A percentile compares a stretch with the other conserved stretches of the same genome.
Conservation (phyloP, 805 yeast genomes). For the Osmozyma mogii region DNA sequence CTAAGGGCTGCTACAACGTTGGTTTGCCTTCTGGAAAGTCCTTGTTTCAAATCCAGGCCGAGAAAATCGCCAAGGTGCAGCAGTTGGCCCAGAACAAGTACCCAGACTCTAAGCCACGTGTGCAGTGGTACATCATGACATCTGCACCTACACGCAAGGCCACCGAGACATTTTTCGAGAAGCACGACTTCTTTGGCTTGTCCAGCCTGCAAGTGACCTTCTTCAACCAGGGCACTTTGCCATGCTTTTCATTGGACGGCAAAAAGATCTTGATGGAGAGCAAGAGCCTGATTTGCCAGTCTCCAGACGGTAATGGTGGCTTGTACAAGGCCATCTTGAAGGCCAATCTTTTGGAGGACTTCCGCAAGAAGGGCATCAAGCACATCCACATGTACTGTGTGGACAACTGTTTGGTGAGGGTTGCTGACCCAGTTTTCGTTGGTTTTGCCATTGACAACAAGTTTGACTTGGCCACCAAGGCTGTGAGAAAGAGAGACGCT, state of each 20-base stretch:
- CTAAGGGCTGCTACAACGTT: constrained; percentile 92
- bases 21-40: constrained; percentile 79
- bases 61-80: constrained; percentile 63
- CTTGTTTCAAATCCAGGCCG: constrained; percentile 89
- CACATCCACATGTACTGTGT: constrained; percentile 97
- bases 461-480: constrained; percentile 83
- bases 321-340: constrained; percentile 73
- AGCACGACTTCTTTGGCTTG: constrained; percentile 67
- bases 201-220: constrained; percentile 51
- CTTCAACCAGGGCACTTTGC: constrained; percentile 92
- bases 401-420: constrained; percentile 84
- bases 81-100: constrained; percentile 35
- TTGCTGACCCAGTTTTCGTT: constrained; percentile 85
- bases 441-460: constrained; percentile 71
- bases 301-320: constrained; percentile 99
- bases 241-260: constrained; percentile 75
- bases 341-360: constrained; percentile 61
- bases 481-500: constrained; percentile 86
- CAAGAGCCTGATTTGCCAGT: constrained; percentile 52
- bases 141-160: constrained; percentile 74
- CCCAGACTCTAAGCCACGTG: constrained; percentile 16
- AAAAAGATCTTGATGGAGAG: constrained; percentile 57
- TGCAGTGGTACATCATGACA: constrained; percentile 94
- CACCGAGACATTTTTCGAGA: constrained; percentile 64
- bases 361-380: constrained; percentile 58